Base-by-base conservation (phyloP, 2,329 filamentous ascomycete species). In the Scedosporium dehoogii region DNA sequence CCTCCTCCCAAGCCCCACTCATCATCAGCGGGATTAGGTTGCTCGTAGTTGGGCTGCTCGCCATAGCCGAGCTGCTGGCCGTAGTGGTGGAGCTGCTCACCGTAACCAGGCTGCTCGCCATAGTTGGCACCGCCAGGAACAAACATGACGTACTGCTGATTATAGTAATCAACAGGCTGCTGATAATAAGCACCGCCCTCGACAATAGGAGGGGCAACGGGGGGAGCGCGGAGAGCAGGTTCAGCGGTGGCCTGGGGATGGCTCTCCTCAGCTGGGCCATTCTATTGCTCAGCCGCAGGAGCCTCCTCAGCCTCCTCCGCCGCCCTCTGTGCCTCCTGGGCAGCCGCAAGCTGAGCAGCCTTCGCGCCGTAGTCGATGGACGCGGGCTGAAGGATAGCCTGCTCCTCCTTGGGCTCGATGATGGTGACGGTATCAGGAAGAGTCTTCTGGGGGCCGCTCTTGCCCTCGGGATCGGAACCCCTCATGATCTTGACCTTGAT, bases 401-500 rank as follows among this genome's bases (percentile, higher is more conserved):
- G 86, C 87, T 99, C 94, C 83, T 99, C 94, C 91, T 99, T 99
- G 81, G 94, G 96, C 85, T 99, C 94, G 81, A 97, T 96, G 82
- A 99, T 94, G 79, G 93, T 97, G 79, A 99, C 94, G 78, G 92
- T 91, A 80, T 99, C 94, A 72, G 94, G 94, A 69, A 99, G 91
- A 70, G 92, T 88, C 88, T 97, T 97, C 82, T 92, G 91, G 73
- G 93, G 92, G 71, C 94, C 92, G 74, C 91, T 87, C 89, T 99
- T 99, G 88, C 94, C 94, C 83, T 97, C 92, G 78, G 94, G 94
- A 85, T 99, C 94, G 73, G 91, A 94, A 77, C 94, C 94, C 79
- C 96, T 92, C 94, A 99, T 99, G 84, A 99, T 99, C 92, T 99
- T 99, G 81, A 99, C 94, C 88, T 99, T 99, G 85, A 99, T 99